Base-by-base conservation (phyloP, 2,329 filamentous ascomycete species). In the Didymella glomerata region DNA sequence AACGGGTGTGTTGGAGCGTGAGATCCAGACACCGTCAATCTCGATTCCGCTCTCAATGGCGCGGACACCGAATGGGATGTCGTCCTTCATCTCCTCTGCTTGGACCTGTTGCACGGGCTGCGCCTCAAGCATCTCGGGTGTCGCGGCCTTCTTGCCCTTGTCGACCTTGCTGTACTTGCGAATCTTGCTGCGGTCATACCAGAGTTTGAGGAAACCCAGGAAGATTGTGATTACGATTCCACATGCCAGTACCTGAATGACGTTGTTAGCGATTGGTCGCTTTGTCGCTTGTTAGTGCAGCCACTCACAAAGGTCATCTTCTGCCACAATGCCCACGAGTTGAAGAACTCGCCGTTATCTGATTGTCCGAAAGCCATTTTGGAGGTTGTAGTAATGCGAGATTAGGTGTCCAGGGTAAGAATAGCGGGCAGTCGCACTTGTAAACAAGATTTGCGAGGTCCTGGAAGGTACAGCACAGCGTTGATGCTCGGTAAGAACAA, bases 41-140 rank as follows among this genome's bases (percentile, higher is more conserved):
- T 94, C 86, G 42, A 96, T 82, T 6, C 93, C 93, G 66, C 86
- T 90, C 74, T 97, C 89, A 46, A 97, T 86, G 7, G 93, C 93
- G 67, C 90, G 88, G 52, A 95, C 86, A 20, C 94, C 93, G 70
- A 97, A 97, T 0, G 92, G 93, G 34, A 96, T 86, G 10, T 91
- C 88, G 49, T 86, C 81, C 47, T 81, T 69, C 82, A 86, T 62
- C 80, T 87, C 66, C 77, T 84, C 59, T 45, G 53, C 62, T 4
- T 53, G 48, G 80, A 54, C 54, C 87, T 81, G 68, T 22, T 67
- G 86, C 82, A 76, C 63, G 83, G 83, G 24, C 70, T 89, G 88
- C 64, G 90, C 86, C 67, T 88, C 86, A 65, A 92, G 89, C 62
- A 90, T 83, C 20, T 86, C 76, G 9, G 69, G 89, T 83, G 70